phyloP scores from a whole-genome alignment of 148 eudicot genomes.

The Rhododendron kiyosumense region DNA sequence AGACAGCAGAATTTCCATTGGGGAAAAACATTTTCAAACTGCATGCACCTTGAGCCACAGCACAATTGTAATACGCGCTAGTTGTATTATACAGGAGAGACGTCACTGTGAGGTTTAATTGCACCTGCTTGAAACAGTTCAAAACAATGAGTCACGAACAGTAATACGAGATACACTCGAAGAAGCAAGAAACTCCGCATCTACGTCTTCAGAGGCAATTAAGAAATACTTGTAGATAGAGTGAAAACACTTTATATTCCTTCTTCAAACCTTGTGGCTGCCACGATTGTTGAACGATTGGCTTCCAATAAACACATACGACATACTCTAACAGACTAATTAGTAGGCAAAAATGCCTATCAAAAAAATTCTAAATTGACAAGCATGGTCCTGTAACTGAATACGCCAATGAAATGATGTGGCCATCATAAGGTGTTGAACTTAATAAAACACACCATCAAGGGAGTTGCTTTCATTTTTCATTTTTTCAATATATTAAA shows the following conservation, averaged over 20 bases:
- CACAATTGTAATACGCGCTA: slow-evolving; percentile 53
- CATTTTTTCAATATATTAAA: neutral
- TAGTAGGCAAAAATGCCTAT: no score
- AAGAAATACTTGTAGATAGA: neutral
- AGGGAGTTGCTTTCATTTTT: neutral
- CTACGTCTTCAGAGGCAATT: neutral
- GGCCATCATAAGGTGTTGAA: neutral
- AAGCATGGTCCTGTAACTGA: neutral
- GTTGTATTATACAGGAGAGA: slow-evolving; percentile 49
- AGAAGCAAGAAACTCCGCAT: slow-evolving; percentile 1
- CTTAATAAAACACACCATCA: neutral
- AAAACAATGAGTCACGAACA: neutral
- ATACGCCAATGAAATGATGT: neutral
- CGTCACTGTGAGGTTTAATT: slow-evolving; percentile 32
- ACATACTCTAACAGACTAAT: neutral
- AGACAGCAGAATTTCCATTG: slow-evolving; percentile 52
- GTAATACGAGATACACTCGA: neutral
- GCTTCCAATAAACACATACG: neutral
- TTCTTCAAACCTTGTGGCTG: neutral
- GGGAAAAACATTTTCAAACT: slow-evolving; percentile 44
- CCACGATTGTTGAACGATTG: neutral
- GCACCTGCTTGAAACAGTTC: slow-evolving; percentile 41
- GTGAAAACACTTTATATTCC: neutral
- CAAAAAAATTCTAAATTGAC: neutral
- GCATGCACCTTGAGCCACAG: slow-evolving; percentile 47